Conservation (phyloP, 768 basidiomycete genomes). For the Hericium erinaceus region DNA sequence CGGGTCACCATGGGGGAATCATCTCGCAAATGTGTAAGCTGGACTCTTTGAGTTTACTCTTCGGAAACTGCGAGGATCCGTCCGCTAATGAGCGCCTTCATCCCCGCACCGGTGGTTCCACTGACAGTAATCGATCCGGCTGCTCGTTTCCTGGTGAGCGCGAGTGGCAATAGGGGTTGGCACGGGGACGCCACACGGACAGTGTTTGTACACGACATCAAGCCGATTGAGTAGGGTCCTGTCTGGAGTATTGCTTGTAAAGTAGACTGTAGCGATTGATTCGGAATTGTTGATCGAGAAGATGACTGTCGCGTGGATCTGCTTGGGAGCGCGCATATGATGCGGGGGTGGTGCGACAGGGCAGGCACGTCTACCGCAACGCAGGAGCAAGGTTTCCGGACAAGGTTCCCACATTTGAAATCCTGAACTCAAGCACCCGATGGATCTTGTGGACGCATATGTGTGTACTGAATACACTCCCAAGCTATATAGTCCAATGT, state of each 20-base stretch:
- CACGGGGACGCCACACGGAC: constrained; percentile 85
- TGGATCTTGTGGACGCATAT: constrained; percentile 11
- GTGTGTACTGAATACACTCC: constrained; percentile 2
- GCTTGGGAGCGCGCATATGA: not conserved
- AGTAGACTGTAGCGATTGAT: constrained; percentile 2
- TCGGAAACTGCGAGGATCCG: constrained; percentile 8
- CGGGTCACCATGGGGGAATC: constrained; percentile 92
- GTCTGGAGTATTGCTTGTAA: not conserved
- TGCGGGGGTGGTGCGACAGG: not conserved
- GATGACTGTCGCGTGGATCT: no score
- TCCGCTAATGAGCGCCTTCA: constrained; percentile 10
- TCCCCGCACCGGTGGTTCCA: not conserved
- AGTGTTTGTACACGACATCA: constrained; percentile 87
- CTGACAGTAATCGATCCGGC: constrained; percentile 75
- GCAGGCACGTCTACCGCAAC: not conserved
- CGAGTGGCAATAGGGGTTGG: constrained; percentile 92
- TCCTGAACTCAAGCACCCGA: constrained; percentile 1
- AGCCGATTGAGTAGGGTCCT: constrained; percentile 18
- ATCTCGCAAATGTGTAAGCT: constrained; percentile 87
- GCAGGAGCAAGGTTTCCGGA: not conserved
- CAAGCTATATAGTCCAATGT: constrained; percentile 6
- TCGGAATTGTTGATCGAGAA: constrained; percentile 1
- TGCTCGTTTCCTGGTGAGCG: constrained; percentile 78
- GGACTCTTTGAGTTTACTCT: not conserved
- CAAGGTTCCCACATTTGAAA: constrained; percentile 13